phyloP scores from a whole-genome alignment of 1,139 yeast genomes.

The Wickerhamomyces sp. region DNA sequence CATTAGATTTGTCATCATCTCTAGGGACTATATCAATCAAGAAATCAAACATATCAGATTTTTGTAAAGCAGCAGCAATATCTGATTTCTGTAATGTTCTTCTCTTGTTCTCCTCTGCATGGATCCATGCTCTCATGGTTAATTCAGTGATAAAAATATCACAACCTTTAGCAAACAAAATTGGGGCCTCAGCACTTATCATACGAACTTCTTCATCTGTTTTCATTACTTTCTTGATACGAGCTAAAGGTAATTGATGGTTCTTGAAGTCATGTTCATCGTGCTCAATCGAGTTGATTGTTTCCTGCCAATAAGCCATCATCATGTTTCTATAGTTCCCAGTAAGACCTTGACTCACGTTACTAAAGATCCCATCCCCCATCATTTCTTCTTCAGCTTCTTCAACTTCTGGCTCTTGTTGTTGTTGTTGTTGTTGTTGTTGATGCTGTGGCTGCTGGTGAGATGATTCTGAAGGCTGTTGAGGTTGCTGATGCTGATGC shows the following conservation, averaged over 20 bases:
- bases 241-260: conserved; percentile 89
- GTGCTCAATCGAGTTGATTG: conserved; percentile 84
- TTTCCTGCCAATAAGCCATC: conserved; percentile 97
- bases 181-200: conserved; percentile 98
- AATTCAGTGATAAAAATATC: conserved; percentile 94
- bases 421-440: conserved; percentile 5
- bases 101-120: conserved; percentile 93
- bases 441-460: conserved; percentile 1
- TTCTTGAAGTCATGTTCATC: conserved; percentile 89
- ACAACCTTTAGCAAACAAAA: conserved; percentile 94
- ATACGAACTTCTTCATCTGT: conserved; percentile 95
- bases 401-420: conserved; percentile 10
- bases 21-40: conserved; percentile 93
- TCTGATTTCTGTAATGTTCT: conserved; percentile 91
- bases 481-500: conserved; percentile 4
- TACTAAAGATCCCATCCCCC: conserved; percentile 70
- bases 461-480: conserved; percentile 1
- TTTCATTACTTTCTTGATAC: conserved; percentile 92
- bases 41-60: conserved; percentile 95
- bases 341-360: conserved; percentile 88
- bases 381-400: conserved; percentile 32
- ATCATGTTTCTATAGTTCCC: conserved; percentile 82
- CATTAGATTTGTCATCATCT: conserved; percentile 42
- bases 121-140: conserved; percentile 98
- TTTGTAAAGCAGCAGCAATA: conserved; percentile 91